Percentiles rank a stretch among this genome's conserved stretches.
phyloP scores from a whole-genome alignment of 2,329 filamentous ascomycete species.

The Curvularia lunata region DNA sequence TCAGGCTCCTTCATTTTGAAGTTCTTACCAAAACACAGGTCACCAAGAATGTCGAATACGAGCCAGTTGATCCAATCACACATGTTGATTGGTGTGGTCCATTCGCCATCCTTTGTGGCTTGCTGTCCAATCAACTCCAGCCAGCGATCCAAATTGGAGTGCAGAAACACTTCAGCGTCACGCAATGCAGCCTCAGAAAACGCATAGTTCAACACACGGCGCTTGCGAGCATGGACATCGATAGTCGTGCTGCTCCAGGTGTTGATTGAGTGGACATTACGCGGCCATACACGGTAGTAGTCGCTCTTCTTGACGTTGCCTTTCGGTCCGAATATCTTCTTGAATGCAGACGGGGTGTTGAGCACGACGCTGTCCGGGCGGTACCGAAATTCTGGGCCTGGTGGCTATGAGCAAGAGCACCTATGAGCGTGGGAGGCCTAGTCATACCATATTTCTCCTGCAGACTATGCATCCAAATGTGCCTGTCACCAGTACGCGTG shows the following conservation, averaged over 20 bases:
- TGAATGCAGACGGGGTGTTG: conserved; percentile 64
- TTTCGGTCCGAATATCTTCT: conserved; percentile 54
- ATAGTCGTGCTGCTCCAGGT: conserved; percentile 45
- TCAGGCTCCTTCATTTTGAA: conserved; percentile 44
- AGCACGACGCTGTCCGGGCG: conserved; percentile 77
- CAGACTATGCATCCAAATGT: conserved; percentile 72
- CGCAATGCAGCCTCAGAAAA: conserved; percentile 51
- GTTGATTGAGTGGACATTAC: conserved; percentile 43
- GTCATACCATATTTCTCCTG: conserved; percentile 70
- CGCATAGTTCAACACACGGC: conserved; percentile 50
- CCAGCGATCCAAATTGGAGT: conserved; percentile 34
- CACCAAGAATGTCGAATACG: conserved; percentile 56
- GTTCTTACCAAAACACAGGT: conserved; percentile 49
- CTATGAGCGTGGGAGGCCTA: neutral
- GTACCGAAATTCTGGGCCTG: conserved; percentile 61
- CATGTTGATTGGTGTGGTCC: conserved; percentile 26
- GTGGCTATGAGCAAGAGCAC: neutral
- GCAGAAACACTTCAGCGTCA: conserved; percentile 50
- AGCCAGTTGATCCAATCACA: conserved; percentile 42
- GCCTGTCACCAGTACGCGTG: conserved; percentile 72
- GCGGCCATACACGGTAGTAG: conserved; percentile 53
- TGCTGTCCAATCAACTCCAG: conserved; percentile 25
- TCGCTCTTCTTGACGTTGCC: conserved; percentile 55
- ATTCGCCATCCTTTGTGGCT: conserved; percentile 17
- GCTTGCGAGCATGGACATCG: conserved; percentile 46